A percentile compares a stretch with the other conserved stretches of the same genome.
Evolutionary conservation across 1,284 basidiomycete species (phyloP).

Genomic region (Phellopilus nigrolimitatus): DNA sequence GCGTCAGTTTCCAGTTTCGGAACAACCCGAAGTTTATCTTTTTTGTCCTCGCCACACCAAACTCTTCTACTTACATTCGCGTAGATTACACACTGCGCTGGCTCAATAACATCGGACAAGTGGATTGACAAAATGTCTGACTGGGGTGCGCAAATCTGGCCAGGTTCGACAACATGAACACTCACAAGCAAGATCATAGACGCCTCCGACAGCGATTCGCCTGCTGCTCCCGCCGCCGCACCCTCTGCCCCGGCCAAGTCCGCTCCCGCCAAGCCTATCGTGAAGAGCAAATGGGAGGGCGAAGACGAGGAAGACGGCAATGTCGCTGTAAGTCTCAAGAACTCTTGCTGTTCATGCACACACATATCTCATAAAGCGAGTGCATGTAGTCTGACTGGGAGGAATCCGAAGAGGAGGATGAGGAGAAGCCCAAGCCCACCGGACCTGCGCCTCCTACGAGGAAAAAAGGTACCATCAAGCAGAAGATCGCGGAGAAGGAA

Average conservation of each 20-base stretch:
- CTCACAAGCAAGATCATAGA: constrained; percentile 35
- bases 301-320: constrained; percentile 77
- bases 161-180: constrained; percentile 19
- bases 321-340: constrained; percentile 30
- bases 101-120: constrained; percentile 16
- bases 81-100: constrained; percentile 5
- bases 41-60: background rate
- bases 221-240: constrained; percentile 30
- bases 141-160: constrained; percentile 34
- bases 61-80: constrained; percentile 19
- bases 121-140: constrained; percentile 34
- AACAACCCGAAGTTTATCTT: background rate
- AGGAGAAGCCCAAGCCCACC: constrained; percentile 44
- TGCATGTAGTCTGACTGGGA: constrained; percentile 85
- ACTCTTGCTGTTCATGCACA: constrained; percentile 22
- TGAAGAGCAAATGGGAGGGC: constrained; percentile 73
- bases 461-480: constrained; percentile 88
- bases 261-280: constrained; percentile 38
- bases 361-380: constrained; percentile 30
- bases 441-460: constrained; percentile 61
- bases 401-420: constrained; percentile 65
- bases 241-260: constrained; percentile 37
- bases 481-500: constrained; percentile 86
- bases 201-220: constrained; percentile 45
- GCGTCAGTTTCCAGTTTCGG: background rate